These are phyloP conservation scores for Myriosclerotinia scirpicola DNA, from an alignment of 2,329 filamentous ascomycete genomes.

Conservation along the genomic window DNA sequence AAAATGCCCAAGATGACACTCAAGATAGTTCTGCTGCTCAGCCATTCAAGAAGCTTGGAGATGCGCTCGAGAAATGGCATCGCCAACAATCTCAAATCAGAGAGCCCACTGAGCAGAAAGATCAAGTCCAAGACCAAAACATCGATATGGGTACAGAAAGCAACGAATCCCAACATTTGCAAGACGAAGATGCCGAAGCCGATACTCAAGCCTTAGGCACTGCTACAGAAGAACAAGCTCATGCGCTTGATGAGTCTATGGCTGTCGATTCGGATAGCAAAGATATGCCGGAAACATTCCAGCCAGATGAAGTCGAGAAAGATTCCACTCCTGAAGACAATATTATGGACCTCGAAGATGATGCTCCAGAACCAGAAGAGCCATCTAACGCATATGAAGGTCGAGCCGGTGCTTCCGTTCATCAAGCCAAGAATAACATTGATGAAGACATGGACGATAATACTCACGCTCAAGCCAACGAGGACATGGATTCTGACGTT, in stretches of 20 bases:
- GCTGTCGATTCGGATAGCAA: slow-evolving; percentile 71
- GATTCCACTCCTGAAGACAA: slow-evolving; percentile 49
- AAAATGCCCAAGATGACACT: slow-evolving; percentile 41
- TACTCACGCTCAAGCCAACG: slow-evolving; percentile 46
- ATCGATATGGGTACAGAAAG: slow-evolving; percentile 63
- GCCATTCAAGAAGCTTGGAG: slow-evolving; percentile 91
- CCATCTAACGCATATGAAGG: slow-evolving; percentile 54
- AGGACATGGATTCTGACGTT: slow-evolving; percentile 43
- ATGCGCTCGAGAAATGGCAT: slow-evolving; percentile 91
- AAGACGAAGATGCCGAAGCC: slow-evolving; percentile 76
- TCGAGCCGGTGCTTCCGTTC: slow-evolving; percentile 58
- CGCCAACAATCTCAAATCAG: slow-evolving; percentile 79
- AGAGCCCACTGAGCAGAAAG: slow-evolving; percentile 53
- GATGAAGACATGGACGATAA: slow-evolving; percentile 51
- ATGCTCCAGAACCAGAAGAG: slow-evolving; percentile 45
- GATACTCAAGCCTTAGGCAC: slow-evolving; percentile 91
- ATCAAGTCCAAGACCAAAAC: slow-evolving; percentile 39
- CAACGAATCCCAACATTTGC: slow-evolving; percentile 90
- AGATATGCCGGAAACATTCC: slow-evolving; percentile 55
- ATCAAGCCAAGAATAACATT: slow-evolving; percentile 46
- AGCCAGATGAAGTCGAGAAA: slow-evolving; percentile 45
- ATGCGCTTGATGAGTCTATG: slow-evolving; percentile 83
- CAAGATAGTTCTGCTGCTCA: slow-evolving; percentile 53
- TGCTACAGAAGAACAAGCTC: slow-evolving; percentile 82
- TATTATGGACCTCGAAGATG: slow-evolving; percentile 45